Conservation (phyloP, 2,329 filamentous ascomycete species). For the Aspergillus versicolor region DNA sequence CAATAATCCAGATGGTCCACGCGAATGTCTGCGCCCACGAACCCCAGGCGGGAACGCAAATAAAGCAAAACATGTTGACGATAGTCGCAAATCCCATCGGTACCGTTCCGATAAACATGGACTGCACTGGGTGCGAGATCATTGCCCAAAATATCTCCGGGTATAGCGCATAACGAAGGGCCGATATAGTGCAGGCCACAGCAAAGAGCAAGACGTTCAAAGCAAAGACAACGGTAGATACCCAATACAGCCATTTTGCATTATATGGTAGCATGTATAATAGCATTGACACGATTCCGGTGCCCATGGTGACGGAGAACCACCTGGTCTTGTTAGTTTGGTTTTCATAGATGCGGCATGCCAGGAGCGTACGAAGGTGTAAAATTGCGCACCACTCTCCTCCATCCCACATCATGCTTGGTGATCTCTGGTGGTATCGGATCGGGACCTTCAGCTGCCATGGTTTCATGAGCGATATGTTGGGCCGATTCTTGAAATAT, state of each 20-base stretch:
- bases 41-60: slow-evolving; percentile 63
- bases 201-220: slow-evolving; percentile 38
- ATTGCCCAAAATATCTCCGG: slow-evolving; percentile 66
- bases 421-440: slow-evolving; percentile 16
- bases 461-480: background rate
- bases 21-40: slow-evolving; percentile 55
- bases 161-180: slow-evolving; percentile 63
- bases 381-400: slow-evolving; percentile 39
- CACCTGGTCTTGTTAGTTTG: slow-evolving; percentile 28
- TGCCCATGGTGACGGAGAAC: slow-evolving; percentile 45
- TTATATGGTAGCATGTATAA: slow-evolving; percentile 41
- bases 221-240: slow-evolving; percentile 37
- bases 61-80: slow-evolving; percentile 62
- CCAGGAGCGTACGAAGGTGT: slow-evolving; percentile 43
- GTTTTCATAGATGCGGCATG: background rate
- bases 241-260: slow-evolving; percentile 39
- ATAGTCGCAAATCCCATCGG: slow-evolving; percentile 70
- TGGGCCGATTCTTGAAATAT: background rate
- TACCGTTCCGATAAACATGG: slow-evolving; percentile 66
- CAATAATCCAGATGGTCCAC: slow-evolving; percentile 61
- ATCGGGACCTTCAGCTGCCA: background rate
- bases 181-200: slow-evolving; percentile 47
- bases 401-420: slow-evolving; percentile 39
- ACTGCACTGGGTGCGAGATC: slow-evolving; percentile 66
- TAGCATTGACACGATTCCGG: slow-evolving; percentile 42